Base-by-base conservation (phyloP, 2,329 filamentous ascomycete genomes). In the Aureobasidium pullulans region DNA sequence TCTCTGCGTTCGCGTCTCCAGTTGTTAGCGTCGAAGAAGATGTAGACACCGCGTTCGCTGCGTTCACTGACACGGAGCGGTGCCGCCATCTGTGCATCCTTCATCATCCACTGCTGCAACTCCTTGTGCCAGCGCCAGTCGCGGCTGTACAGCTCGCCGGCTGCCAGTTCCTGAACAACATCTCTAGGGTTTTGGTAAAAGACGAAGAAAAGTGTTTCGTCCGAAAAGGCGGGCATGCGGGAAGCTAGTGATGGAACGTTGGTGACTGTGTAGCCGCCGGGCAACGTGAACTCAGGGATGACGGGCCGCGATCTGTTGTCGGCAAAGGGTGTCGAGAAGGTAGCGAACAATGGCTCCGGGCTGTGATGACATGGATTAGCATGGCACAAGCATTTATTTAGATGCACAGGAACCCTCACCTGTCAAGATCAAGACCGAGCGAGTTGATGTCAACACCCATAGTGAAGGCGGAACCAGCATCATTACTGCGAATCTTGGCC, bases 131-230 rank as follows among this genome's bases (percentile, higher is more conserved):
- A 82, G 53, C 79, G 72, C 79, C 79, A 82, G 62, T 79, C 77
- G 34, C 78, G 75, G 34, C 72, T 72, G 66, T 75, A 72, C 66
- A 88, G 72, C 67, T 87, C 84, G 60, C 80, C 77, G 7, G 84
- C 84, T 6, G 84, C 84, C 47, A 85, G 74, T 67, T 88, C 85
- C 67, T 88, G 85, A 69, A 84, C 77, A 59, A 86, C 79, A 66
- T 87, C 84, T 61, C 82, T 76, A 13, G 84, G 84, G 74, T 83
- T 81, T 63, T 83, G 84, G 72, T 87, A 88, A 76, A 88, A 88
- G 61, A 87, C 85, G 67, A 83, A 84, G 68, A 88, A 85, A 4
- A 88, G 75, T 0, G 85, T 87, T 68, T 88, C 85, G 56, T 73
- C 71, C 36, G 69, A 70, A 61, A 73, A 68, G 11, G 68, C 67